Evolutionary conservation across 129 eudicot species (phyloP).

Genomic region (Centrapalus pauciflorus): DNA sequence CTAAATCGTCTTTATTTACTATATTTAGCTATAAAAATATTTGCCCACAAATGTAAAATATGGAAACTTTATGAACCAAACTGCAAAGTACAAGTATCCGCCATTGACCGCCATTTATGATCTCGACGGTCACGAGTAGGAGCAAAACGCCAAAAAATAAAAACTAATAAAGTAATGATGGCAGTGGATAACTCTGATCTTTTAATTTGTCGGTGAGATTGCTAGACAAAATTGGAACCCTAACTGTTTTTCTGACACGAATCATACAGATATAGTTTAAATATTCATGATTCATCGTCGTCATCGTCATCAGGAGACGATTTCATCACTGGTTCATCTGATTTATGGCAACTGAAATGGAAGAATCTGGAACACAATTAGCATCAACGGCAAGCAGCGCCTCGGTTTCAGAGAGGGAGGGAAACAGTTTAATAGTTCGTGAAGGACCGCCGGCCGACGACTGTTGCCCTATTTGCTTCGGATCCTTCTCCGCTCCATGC

Average conservation of each 20-base stretch:
- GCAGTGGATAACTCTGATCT: constrained; percentile 8
- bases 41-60: not conserved
- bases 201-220: constrained; percentile 17
- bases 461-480: constrained; percentile 65
- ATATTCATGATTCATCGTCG: not conserved
- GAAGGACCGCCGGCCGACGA: constrained; percentile 52
- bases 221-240: not conserved
- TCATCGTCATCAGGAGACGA: not conserved
- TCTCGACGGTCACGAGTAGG: constrained; percentile 13
- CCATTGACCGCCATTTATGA: not conserved
- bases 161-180: not conserved
- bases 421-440: not conserved
- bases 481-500: constrained; percentile 45
- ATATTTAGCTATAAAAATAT: not conserved
- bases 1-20: too few relatives aligned
- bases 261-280: not conserved
- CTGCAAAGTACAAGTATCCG: not conserved
- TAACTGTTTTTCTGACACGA: constrained; percentile 8
- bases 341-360: constrained; percentile 10
- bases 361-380: constrained; percentile 5
- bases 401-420: not conserved
- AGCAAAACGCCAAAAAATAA: too few relatives aligned
- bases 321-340: not conserved
- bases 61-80: not conserved
- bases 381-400: not conserved